These are phyloP conservation scores for Telfairia occidentalis DNA, from an alignment of 331 rosid genomes.

Conservation along the genomic window DNA sequence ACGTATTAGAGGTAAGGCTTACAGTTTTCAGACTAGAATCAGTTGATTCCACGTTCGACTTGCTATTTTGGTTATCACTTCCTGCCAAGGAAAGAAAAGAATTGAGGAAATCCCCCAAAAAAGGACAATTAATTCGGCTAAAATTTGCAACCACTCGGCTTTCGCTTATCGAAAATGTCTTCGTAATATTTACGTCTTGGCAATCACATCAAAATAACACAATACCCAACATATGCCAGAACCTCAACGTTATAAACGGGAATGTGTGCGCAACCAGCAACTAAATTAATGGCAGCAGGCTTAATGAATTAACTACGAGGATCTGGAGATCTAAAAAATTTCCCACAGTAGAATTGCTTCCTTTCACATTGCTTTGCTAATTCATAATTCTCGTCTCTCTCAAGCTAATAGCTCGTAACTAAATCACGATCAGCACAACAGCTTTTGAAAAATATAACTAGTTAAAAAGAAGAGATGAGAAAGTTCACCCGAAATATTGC, in stretches of 20 bases:
- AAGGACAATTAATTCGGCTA: not conserved
- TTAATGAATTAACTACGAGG: not conserved
- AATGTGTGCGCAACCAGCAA: not conserved
- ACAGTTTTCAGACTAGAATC: constrained; percentile 10
- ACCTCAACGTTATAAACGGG: not conserved
- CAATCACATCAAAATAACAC: not conserved
- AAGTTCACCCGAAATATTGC: constrained; percentile 34
- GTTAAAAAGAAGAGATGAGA: not conserved
- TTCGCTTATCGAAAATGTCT: not conserved
- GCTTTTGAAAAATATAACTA: not conserved
- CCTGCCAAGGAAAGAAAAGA: constrained; percentile 26
- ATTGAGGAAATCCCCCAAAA: constrained; percentile 4
- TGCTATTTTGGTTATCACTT: constrained; percentile 22
- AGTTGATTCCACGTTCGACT: constrained; percentile 25
- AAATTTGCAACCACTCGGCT: not conserved
- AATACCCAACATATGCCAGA: not conserved
- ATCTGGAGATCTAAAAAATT: not conserved
- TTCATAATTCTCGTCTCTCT: not conserved
- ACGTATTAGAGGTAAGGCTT: constrained; percentile 6
- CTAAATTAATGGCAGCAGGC: not conserved
- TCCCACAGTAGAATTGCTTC: not conserved
- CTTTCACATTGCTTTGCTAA: not conserved
- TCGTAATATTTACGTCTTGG: not conserved
- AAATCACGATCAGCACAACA: not conserved
- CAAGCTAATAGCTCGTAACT: not conserved